These are phyloP conservation scores for Aquilaria agallochum DNA, from an alignment of 441 rosid species.

Conservation along the genomic window DNA sequence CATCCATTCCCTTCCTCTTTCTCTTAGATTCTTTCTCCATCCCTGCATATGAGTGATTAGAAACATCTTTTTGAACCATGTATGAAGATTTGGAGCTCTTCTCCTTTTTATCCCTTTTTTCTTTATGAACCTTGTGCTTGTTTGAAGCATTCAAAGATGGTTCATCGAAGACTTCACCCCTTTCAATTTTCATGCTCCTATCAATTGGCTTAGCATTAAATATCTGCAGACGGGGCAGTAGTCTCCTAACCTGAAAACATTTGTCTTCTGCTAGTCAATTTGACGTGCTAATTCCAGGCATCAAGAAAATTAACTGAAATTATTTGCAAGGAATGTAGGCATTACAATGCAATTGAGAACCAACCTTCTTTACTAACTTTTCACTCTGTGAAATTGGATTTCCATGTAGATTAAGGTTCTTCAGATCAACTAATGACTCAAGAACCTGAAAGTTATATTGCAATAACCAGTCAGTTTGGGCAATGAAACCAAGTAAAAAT, in stretches of 20 bases:
- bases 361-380: conserved; percentile 67
- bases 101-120: conserved; percentile 17
- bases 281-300: no score
- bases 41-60: conserved; percentile 6
- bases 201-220: conserved; percentile 66
- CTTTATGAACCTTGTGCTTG: conserved; percentile 17
- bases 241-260: conserved; percentile 46
- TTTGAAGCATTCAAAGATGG: conserved; percentile 10
- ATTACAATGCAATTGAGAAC: no score
- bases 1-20: conserved; percentile 23
- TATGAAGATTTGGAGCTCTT: conserved; percentile 14
- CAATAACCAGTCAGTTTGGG: neutral
- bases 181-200: conserved; percentile 30
- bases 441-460: conserved; percentile 44
- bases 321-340: neutral
- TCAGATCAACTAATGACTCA: conserved; percentile 46
- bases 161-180: conserved; percentile 22
- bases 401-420: conserved; percentile 78
- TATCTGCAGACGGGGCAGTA: conserved; percentile 54
- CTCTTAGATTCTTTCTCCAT: conserved; percentile 18
- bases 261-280: no score
- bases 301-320: neutral
- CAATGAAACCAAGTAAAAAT: neutral
- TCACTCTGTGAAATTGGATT: conserved; percentile 71
- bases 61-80: conserved; percentile 6